phyloP scores from a whole-genome alignment of 805 yeast genomes.

The Saturnispora gosingensis region DNA sequence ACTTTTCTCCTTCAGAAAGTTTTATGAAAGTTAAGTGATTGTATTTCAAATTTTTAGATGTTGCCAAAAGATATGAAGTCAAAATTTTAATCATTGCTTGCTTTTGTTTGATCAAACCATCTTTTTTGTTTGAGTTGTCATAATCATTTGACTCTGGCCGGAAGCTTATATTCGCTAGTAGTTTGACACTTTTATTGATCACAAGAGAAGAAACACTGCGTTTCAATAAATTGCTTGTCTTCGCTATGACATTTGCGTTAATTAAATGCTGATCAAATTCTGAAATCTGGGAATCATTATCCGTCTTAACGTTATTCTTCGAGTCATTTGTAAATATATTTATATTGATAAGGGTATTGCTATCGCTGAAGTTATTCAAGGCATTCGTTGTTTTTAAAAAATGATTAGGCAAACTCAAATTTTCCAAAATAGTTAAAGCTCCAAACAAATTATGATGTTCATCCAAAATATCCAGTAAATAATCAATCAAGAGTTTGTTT shows the following conservation, averaged over 20 bases:
- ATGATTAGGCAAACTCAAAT: slow-evolving; percentile 29
- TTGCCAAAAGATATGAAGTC: slow-evolving; percentile 29
- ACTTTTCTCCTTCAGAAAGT: slow-evolving; percentile 12
- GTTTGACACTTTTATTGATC: slow-evolving; percentile 1
- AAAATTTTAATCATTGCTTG: slow-evolving; percentile 17
- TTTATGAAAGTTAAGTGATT: slow-evolving; percentile 19
- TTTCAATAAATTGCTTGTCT: slow-evolving; percentile 9
- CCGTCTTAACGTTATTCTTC: slow-evolving; percentile 21
- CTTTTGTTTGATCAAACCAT: slow-evolving; percentile 7
- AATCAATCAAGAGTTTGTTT: slow-evolving; percentile 26
- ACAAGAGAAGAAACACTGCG: neutral
- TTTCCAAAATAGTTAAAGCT: slow-evolving; percentile 31
- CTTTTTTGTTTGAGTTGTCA: neutral
- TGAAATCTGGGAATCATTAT: slow-evolving; percentile 22
- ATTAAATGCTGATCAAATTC: slow-evolving; percentile 17
- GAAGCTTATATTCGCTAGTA: slow-evolving; percentile 1
- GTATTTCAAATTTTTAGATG: slow-evolving; percentile 19
- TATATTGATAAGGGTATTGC: slow-evolving; percentile 21
- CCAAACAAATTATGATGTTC: slow-evolving; percentile 27
- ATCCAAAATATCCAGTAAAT: slow-evolving; percentile 13
- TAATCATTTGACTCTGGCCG: slow-evolving; percentile 23
- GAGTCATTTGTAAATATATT: slow-evolving; percentile 23
- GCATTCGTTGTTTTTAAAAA: slow-evolving; percentile 25
- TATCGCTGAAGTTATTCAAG: slow-evolving; percentile 30
- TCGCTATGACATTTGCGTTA: slow-evolving; percentile 12